A percentile compares a stretch with the other conserved stretches of the same genome.
These are phyloP conservation scores for Kodamaea fungicola DNA, from an alignment of 1,139 yeast species.

Conservation along the genomic window DNA sequence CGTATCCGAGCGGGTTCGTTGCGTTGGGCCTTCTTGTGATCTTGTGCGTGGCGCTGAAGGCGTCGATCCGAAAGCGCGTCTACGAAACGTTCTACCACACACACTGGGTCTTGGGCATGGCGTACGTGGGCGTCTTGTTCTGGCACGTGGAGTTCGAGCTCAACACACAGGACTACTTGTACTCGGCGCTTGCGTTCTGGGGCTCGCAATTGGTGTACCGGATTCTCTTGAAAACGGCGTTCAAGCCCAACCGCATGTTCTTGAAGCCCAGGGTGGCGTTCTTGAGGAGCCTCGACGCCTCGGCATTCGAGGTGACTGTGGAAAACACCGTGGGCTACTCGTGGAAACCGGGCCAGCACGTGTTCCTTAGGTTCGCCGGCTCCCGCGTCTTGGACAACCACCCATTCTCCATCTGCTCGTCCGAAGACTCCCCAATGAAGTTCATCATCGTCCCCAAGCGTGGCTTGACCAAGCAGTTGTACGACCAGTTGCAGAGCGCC, in stretches of 20 bases:
- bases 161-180: conserved; percentile 46
- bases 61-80: conserved; percentile 36
- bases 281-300: conserved; percentile 27
- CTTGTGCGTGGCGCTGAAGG: conserved; percentile 46
- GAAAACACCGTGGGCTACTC: conserved; percentile 33
- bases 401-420: conserved; percentile 57
- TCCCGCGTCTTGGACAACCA: conserved; percentile 51
- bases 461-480: conserved; percentile 46
- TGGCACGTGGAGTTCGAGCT: conserved; percentile 46
- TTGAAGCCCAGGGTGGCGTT: conserved; percentile 46
- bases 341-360: conserved; percentile 65
- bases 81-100: conserved; percentile 55
- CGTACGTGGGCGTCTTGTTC: conserved; percentile 48
- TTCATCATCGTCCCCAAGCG: conserved; percentile 48
- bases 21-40: conserved; percentile 47
- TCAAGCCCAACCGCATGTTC: conserved; percentile 41
- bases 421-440: conserved; percentile 31
- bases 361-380: conserved; percentile 49
- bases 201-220: conserved; percentile 50
- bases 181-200: conserved; percentile 59
- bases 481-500: conserved; percentile 22
- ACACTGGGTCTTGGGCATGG: conserved; percentile 61
- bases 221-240: conserved; percentile 48
- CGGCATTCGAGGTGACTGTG: conserved; percentile 41
- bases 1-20: conserved; percentile 32